Evolutionary conservation across 2,329 filamentous ascomycete genomes (phyloP).

Genomic region (Fusarium brevicatenulatum): DNA sequence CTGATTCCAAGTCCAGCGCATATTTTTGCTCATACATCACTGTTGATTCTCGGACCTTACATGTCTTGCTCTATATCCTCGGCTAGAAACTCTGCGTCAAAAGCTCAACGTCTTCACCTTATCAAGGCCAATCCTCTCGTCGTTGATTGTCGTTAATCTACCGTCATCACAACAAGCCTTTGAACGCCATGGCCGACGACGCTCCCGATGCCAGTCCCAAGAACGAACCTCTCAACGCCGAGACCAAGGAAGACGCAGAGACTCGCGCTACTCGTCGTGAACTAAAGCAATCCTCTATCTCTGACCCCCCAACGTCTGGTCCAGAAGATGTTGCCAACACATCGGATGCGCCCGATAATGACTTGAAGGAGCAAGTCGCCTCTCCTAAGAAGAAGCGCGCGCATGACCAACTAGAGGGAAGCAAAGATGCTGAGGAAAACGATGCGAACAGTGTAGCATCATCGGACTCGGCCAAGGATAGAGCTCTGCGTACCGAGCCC

Average conservation of each 20-base stretch:
- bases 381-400: constrained; percentile 75
- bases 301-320: constrained; percentile 53
- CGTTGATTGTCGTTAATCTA: constrained; percentile 2
- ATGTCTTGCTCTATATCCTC: not conserved
- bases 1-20: constrained; percentile 26
- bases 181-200: constrained; percentile 57
- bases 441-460: constrained; percentile 56
- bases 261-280: constrained; percentile 72
- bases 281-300: constrained; percentile 72
- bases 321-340: constrained; percentile 47
- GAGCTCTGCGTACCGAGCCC: constrained; percentile 61
- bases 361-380: constrained; percentile 59
- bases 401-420: constrained; percentile 67
- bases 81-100: not conserved
- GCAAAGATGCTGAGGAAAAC: constrained; percentile 55
- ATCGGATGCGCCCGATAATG: constrained; percentile 49
- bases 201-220: constrained; percentile 55
- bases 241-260: constrained; percentile 67
- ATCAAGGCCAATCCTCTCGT: constrained; percentile 3
- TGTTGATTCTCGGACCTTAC: not conserved
- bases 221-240: constrained; percentile 47
- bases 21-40: not conserved
- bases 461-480: constrained; percentile 59
- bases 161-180: constrained; percentile 32
- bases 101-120: not conserved